These are phyloP conservation scores for Suillus luteus DNA, from an alignment of 768 basidiomycete species.

Conservation along the genomic window DNA sequence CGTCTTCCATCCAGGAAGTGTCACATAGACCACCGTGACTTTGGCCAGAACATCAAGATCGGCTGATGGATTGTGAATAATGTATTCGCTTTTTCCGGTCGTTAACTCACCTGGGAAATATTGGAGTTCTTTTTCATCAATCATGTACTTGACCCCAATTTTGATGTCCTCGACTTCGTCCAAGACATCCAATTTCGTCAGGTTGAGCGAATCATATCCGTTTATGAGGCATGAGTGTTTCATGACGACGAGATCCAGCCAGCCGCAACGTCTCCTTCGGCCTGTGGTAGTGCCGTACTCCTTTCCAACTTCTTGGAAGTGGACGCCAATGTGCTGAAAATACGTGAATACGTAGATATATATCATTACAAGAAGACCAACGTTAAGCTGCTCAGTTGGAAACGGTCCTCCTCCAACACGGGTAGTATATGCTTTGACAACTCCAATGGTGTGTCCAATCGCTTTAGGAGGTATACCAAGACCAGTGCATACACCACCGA, in stretches of 20 bases:
- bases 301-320: constrained; percentile 90
- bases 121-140: constrained; percentile 74
- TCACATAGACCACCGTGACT: constrained; percentile 86
- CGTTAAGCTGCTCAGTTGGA: constrained; percentile 93
- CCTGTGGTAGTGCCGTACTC: constrained; percentile 96
- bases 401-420: constrained; percentile 99
- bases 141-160: constrained; percentile 76
- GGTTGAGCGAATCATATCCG: constrained; percentile 90
- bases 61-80: constrained; percentile 45
- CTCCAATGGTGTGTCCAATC: constrained; percentile 87
- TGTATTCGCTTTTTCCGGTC: background rate
- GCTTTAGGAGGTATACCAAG: constrained; percentile 93
- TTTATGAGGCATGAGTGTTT: constrained; percentile 92
- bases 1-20: constrained; percentile 88
- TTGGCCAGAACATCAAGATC: constrained; percentile 79
- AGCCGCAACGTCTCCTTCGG: constrained; percentile 89
- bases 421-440: constrained; percentile 98
- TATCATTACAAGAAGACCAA: constrained; percentile 37
- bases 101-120: constrained; percentile 81
- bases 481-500: constrained; percentile 96
- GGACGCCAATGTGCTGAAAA: constrained; percentile 71
- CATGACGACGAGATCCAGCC: constrained; percentile 96
- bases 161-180: constrained; percentile 86
- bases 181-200: constrained; percentile 95
- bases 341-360: constrained; percentile 6